Conservation (phyloP, 345 rosid species). For the Syzygium jambos region DNA sequence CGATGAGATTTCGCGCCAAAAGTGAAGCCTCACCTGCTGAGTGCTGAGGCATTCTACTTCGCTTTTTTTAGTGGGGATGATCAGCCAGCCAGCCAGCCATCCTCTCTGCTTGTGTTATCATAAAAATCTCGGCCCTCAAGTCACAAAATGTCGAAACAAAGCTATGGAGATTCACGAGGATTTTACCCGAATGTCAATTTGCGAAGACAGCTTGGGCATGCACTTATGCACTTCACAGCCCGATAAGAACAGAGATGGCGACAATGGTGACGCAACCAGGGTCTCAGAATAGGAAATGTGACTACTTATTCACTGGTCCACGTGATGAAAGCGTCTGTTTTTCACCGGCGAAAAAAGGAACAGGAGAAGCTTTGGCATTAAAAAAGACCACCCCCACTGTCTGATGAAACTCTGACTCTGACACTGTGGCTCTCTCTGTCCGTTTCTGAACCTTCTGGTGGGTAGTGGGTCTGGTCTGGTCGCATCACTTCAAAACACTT, state of each 20-base stretch:
- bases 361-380: neutral
- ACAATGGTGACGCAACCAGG: neutral
- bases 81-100: no score
- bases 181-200: neutral
- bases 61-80: no score
- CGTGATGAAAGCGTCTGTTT: neutral
- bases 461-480: slow-evolving; percentile 11
- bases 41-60: no score
- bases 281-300: neutral
- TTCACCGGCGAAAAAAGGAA: neutral
- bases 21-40: neutral
- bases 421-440: neutral
- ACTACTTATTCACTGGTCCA: neutral
- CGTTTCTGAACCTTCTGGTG: slow-evolving; percentile 15
- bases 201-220: neutral
- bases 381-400: neutral
- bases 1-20: neutral
- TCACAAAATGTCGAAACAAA: no score
- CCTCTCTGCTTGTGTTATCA: no score
- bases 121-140: no score
- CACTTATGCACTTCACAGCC: neutral
- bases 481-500: neutral
- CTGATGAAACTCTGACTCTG: neutral
- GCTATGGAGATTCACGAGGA: neutral
- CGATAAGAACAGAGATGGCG: neutral